Evolutionary conservation across 805 yeast species (phyloP), one percentile per base, ranked within the genome.

Genomic region (Kazachstania bromeliacearum): DNA sequence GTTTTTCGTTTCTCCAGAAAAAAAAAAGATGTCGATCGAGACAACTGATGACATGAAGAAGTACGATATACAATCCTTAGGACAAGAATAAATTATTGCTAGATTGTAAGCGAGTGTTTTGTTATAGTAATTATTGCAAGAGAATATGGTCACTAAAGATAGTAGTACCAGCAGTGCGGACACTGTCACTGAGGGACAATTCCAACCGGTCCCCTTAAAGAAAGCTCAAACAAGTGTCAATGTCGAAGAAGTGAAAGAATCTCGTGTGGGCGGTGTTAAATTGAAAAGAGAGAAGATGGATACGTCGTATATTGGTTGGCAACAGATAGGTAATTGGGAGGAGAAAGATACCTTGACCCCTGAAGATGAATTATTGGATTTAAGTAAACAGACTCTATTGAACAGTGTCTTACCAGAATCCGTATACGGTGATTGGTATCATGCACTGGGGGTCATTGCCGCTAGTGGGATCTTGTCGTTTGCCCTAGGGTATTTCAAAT

Each of bases 381-480:
- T 87, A 47, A 69, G 79, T 17, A 71, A 73, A 17, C 77, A 85
- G 15, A 84, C 96, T 0, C 51, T 82, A 24, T 64, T 88, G 40
- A 96, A 87, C 51, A 69, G 73, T 40, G 73, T 79, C 50, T 62
- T 92, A 36, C 94, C 94, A 6, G 80, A 84, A 20, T 67, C 62
- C 25, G 71, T 75, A 12, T 84, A 82, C 50, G 98, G 98, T 36
- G 97, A 92, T 55, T 92, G 98, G 98, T 92, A 80, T 55, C 97
- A 92, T 58, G 79, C 80, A 35, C 78, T 79, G n/a, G 95, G 74
- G 0, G 68, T 78, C 25, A 63, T 85, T 39, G 66, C 81, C 21
- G 56, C 71, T 16, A 85, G 81, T 5, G 87, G 82, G 0, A 55
- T 82, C 10, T 55, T 81, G 12, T 83, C 94, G 4, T 88, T 89